phyloP scores from a whole-genome alignment of 2,329 filamentous ascomycete genomes.

The Aureobasidium mangrovei region DNA sequence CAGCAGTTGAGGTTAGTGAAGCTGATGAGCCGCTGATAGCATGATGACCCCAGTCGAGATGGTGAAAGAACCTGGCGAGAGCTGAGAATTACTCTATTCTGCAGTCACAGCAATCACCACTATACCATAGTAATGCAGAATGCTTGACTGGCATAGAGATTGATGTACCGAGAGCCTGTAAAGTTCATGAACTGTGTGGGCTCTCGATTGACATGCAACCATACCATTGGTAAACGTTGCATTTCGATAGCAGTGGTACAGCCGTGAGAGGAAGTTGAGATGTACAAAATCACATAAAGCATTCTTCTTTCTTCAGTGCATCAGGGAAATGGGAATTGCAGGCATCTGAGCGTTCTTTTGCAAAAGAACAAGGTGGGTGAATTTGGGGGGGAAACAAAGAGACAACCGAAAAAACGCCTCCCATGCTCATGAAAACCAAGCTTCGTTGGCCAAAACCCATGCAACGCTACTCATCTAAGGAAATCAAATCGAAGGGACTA shows the following conservation, averaged over 20 bases:
- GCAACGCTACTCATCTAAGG: constrained; percentile 14
- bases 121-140: no score
- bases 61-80: no score
- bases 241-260: no score
- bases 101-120: no score
- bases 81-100: no score
- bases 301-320: not conserved
- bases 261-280: no score
- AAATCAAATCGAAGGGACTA: not conserved
- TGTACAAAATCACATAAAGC: not conserved
- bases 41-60: no score
- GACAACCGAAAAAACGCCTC: constrained; percentile 5
- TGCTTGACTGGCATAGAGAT: not conserved
- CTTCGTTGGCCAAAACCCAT: constrained; percentile 12
- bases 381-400: constrained; percentile 1
- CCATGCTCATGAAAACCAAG: constrained; percentile 10
- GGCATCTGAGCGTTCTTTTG: not conserved
- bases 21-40: no score
- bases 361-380: not conserved
- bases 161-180: not conserved
- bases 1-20: no score
- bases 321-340: not conserved
- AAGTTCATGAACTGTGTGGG: no score
- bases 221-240: no score
- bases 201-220: no score